Conservation (phyloP, 2,329 filamentous ascomycete genomes). For the Chrysosphaeria jannelii region DNA sequence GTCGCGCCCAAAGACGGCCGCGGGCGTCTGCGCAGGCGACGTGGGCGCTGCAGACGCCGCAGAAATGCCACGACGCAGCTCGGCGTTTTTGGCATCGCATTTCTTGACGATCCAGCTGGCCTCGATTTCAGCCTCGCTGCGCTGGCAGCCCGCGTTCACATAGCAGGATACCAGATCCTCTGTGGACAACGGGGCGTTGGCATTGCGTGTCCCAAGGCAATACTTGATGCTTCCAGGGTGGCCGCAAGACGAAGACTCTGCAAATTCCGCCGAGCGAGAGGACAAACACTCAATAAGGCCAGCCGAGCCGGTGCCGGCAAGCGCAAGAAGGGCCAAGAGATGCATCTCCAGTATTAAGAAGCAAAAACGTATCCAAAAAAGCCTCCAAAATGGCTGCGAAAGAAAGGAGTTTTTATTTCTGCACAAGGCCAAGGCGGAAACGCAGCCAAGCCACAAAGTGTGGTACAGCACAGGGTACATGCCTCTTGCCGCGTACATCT, state of each 20-base stretch:
- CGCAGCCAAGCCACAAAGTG: too few species aligned
- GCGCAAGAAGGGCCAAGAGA: too few species aligned
- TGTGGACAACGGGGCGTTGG: slow-evolving; percentile 3
- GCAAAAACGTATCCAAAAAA: too few species aligned
- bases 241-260: slow-evolving; percentile 14
- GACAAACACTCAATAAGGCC: slow-evolving; percentile 10
- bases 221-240: slow-evolving; percentile 11
- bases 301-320: too few species aligned
- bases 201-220: slow-evolving; percentile 11
- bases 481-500: too few species aligned
- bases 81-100: slow-evolving; percentile 6
- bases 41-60: slow-evolving; percentile 1
- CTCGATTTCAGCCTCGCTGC: slow-evolving; percentile 9
- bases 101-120: slow-evolving; percentile 8
- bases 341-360: too few species aligned
- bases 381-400: too few species aligned
- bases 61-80: slow-evolving; percentile 5
- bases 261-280: slow-evolving; percentile 11
- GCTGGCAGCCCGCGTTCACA: slow-evolving; percentile 10
- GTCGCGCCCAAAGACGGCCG: slow-evolving; percentile 2
- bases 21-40: slow-evolving; percentile 2
- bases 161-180: slow-evolving; percentile 12
- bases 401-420: too few species aligned
- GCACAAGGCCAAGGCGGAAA: too few species aligned
- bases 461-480: too few species aligned